A percentile compares a stretch with the other conserved stretches of the same genome.
These are phyloP conservation scores for Penicillium canescens DNA, from an alignment of 495 filamentous ascomycete species.

Conservation along the genomic window DNA sequence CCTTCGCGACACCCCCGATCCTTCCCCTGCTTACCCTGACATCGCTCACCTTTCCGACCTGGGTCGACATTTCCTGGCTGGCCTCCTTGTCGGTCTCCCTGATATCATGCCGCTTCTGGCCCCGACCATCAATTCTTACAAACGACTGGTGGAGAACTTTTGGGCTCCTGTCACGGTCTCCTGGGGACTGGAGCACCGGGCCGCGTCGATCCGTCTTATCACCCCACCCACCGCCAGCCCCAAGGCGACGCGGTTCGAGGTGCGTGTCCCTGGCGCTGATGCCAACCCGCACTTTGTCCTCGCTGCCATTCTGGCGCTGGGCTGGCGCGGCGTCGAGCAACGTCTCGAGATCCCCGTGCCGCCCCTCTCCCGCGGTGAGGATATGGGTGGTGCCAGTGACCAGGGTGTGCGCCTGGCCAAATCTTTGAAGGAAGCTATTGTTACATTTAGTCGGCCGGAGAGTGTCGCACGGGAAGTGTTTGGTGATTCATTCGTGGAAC, in stretches of 20 bases:
- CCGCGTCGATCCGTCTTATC: conserved; percentile 87
- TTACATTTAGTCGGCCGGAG: conserved; percentile 66
- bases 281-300: conserved; percentile 89
- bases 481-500: conserved; percentile 93
- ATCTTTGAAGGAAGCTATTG: conserved; percentile 77
- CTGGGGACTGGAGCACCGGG: conserved; percentile 94
- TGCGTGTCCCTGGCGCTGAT: conserved; percentile 89
- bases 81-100: conserved; percentile 81
- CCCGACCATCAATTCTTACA: conserved; percentile 95
- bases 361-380: conserved; percentile 77
- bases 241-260: conserved; percentile 86
- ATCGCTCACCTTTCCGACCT: conserved; percentile 79
- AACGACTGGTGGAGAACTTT: conserved; percentile 96
- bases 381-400: conserved; percentile 69
- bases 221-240: conserved; percentile 79
- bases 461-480: conserved; percentile 91
- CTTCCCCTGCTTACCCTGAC: conserved; percentile 68
- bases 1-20: conserved; percentile 67
- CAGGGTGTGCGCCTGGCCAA: conserved; percentile 69
- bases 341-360: conserved; percentile 81
- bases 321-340: conserved; percentile 87
- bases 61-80: conserved; percentile 91
- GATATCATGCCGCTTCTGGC: conserved; percentile 95
- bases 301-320: conserved; percentile 78
- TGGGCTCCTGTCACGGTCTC: conserved; percentile 98